Evolutionary conservation across 2,329 filamentous ascomycete species (phyloP), one percentile per base, ranked within the genome.

Genomic region (Beauveria sp.): DNA sequence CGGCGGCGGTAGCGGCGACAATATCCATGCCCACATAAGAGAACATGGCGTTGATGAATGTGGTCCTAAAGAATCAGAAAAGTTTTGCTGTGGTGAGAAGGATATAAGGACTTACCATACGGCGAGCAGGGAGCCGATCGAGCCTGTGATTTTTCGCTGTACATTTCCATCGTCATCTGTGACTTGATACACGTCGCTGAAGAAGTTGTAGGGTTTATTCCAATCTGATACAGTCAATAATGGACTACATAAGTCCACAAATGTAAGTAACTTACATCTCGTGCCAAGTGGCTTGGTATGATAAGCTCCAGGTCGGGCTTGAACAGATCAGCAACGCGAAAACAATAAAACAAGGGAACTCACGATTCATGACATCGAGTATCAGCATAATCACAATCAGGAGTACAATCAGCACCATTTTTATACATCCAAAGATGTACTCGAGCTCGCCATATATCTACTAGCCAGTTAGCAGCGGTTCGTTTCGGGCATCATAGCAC

Each of bases 1-100:
- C 74, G 9, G 74, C 72, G 14, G 73, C 73, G 0, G 73, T 76
- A 12, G 71, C 71, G 34, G 71, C 72, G 18, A 75, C 69, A 24
- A 75, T 75, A 53, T 76, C 74, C 72, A 76, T 74, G 34, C 73
- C 73, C 1, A 73, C 66, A 62, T 72, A 75, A 1, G 72, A 71
- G 62, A 74, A 75, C 38, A 74, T 65, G n/a, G 73, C 72, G 47
- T 70, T 70, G 28, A 74, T 70, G 24, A 74, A 70, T 4, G 71
- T 73, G 4, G 72, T 75, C 72, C 71, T 75, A 34, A 28, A 28
- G n/a, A 42, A 7, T 26, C 5, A 58, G 43, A 14, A 40, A 38
- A 10, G 30, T 20, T 4, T 22, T 34, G 30, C 24, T 16, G 14
- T 22, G 14, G 2, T 12, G 18, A 24, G 5, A 20, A 12, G 26